phyloP scores from a whole-genome alignment of 306 rosid species.

The Trifolium fragiferum region DNA sequence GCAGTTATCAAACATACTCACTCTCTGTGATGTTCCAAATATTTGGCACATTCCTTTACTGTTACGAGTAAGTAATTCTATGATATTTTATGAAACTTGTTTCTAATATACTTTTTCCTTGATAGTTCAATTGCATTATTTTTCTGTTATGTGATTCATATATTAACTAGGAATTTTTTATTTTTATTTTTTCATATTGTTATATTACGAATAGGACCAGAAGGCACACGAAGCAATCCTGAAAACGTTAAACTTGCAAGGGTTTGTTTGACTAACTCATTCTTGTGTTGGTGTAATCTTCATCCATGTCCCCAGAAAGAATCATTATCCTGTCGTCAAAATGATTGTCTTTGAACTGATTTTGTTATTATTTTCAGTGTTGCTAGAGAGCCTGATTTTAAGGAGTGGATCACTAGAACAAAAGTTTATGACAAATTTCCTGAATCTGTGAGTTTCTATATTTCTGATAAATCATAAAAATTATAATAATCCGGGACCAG shows the following conservation, averaged over 20 bases:
- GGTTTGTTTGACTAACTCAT: conserved; percentile 60
- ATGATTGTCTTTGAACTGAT: conserved; percentile 21
- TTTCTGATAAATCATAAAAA: conserved; percentile 10
- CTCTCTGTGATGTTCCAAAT: conserved; percentile 88
- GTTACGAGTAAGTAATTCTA: conserved; percentile 63
- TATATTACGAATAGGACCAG: conserved; percentile 64
- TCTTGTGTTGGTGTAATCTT: conserved; percentile 32
- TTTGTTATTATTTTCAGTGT: conserved; percentile 51
- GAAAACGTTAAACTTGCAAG: conserved; percentile 61
- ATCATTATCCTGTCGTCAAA: background rate
- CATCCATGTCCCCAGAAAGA: background rate
- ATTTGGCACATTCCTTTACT: conserved; percentile 96
- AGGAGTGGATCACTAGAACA: conserved; percentile 72
- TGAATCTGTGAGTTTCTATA: conserved; percentile 54
- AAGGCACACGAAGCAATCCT: conserved; percentile 84
- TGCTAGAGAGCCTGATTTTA: conserved; percentile 62
- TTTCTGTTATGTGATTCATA: conserved; percentile 19
- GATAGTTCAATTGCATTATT: background rate
- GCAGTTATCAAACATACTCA: conserved; percentile 74
- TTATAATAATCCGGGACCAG: conserved; percentile 2
- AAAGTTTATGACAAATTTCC: conserved; percentile 56
- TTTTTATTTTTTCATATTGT: conserved; percentile 32
- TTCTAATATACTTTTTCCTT: background rate
- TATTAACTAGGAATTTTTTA: conserved; percentile 24
- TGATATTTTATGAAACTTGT: background rate